Base-by-base conservation (phyloP, 1,284 basidiomycete species). In the Ustilago vetiveriae region DNA sequence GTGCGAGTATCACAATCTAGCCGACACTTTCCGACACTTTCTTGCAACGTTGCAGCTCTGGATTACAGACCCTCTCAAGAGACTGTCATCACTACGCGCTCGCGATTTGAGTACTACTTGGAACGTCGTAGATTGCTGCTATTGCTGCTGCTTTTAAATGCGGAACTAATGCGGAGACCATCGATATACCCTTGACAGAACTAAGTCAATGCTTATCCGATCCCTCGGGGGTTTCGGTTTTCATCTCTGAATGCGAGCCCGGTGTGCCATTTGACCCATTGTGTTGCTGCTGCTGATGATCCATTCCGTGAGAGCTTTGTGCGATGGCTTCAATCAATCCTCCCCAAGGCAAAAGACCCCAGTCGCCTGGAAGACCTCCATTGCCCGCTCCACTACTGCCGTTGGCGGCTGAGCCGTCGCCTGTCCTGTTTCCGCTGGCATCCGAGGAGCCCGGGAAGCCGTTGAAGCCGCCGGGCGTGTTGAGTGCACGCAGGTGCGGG, bases 281-380 rank as follows among this genome's bases (percentile, higher is more conserved):
- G 30, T 59, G 64, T 27, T 55, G 56, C 19, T 49, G 45, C 11
- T 44, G 46, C 10, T 21, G 33, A 13, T 65, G 55, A 8, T 70
- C 67, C 19, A 60, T 70, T 2, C 67, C 67, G 26, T 70, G 67
- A 16, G 67, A 70, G 30, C 68, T 71, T 35, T 67, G 64, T 4
- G 67, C 67, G 29, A 75, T 75, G 3, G 75, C 73, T 48, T 75
- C 73, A 17, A 77, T 77, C 37, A 77, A 36, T 1, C 71, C 75
- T 8, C 73, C 70, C 75, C 75, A 77, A 3, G 75, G 75, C 32
- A 75, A 27, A 33, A 75, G 30, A 1, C 63, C 62, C 62, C 64
- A 65, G 29, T 73, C 71, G 13, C 58, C 50, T 3, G 62, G 50
- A 14, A 46, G 47, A 22, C 39, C 54, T 6, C 7, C 23, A 7